These are phyloP conservation scores for Salvia miltiorrhiza DNA, from an alignment of 257 asterid species.

Conservation along the genomic window DNA sequence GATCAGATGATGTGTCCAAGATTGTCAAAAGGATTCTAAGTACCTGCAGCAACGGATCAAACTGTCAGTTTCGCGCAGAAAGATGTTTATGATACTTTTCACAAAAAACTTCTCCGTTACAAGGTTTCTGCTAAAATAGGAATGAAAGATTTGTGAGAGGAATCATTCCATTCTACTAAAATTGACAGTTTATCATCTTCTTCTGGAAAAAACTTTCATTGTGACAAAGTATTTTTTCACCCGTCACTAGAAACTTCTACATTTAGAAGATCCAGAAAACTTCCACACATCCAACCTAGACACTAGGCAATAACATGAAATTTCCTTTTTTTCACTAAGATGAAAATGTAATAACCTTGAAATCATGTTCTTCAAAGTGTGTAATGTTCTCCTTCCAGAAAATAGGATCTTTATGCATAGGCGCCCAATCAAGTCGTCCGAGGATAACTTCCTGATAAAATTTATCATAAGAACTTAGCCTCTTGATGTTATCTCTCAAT, in stretches of 20 bases:
- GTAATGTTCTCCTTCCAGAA: constrained; percentile 82
- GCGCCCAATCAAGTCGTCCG: constrained; percentile 93
- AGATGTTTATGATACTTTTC: not conserved
- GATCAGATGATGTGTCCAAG: constrained; percentile 78
- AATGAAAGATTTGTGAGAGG: not conserved
- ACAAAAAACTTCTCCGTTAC: not conserved
- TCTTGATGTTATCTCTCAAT: constrained; percentile 64
- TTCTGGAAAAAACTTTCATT: not conserved
- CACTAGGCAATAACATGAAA: not conserved
- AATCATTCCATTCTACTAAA: not conserved
- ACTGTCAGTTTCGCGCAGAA: constrained; percentile 5
- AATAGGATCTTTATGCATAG: constrained; percentile 82
- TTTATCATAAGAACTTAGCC: constrained; percentile 75
- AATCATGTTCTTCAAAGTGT: constrained; percentile 74
- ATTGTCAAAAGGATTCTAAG: constrained; percentile 80
- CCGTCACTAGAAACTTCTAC: not conserved
- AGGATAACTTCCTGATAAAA: constrained; percentile 90
- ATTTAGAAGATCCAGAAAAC: not conserved
- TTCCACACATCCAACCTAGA: not conserved
- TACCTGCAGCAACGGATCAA: constrained; percentile 42
- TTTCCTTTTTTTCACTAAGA: not conserved
- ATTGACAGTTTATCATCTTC: not conserved
- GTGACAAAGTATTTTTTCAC: not conserved
- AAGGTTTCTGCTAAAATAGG: too few relatives aligned
- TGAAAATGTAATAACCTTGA: constrained; percentile 53